Evolutionary conservation across 352 stramenopile species (phyloP), one percentile per base, ranked within the genome.

Genomic region (Phytophthora lateralis): DNA sequence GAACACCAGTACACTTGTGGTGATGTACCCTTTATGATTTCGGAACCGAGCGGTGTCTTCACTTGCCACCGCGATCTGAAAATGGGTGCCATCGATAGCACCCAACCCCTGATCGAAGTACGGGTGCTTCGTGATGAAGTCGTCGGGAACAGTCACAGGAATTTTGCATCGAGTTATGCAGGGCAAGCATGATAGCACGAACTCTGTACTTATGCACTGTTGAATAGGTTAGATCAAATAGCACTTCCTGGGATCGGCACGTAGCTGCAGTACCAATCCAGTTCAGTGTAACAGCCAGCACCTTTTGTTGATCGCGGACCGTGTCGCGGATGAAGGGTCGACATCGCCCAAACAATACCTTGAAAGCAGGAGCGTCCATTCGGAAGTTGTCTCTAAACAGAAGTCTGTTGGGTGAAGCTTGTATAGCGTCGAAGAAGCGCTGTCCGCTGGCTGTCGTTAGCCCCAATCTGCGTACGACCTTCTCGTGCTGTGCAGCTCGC

Each of bases 181-280:
- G n/a, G n/a, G n/a, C n/a, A n/a, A n/a, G n/a, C n/a, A n/a, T n/a
- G n/a, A n/a, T n/a, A 11, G 44, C 54, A 11, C n/a, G 41, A 3
- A 54, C 26, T 10, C 54, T 32, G 32, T 61, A 61, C 17, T 54
- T 53, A 17, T 49, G 43, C 1, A 61, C 34, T 11, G 54, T 54
- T 0, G 26, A 60, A 15, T 53, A 53, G 1, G 42, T 11, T 0
- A 60, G 11, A 14, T 48, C 43, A 26, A 60, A 60, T 1, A 47
- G 4, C 0, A 54, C 32, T 17, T 61, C 34, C 39, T 61, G 54
- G 4, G 9, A 17, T 2, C 51, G 51, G n/a, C 39, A 59, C 6
- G 51, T 59, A 0, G 39, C 27, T 3, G 41, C 39, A 15, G 26
- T 59, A 1, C 51, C 41, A 2, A 50, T 59, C 41, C 51, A 59